Base-by-base conservation (phyloP, 176 grass and related monocot genomes). In the Otatea glauca region DNA sequence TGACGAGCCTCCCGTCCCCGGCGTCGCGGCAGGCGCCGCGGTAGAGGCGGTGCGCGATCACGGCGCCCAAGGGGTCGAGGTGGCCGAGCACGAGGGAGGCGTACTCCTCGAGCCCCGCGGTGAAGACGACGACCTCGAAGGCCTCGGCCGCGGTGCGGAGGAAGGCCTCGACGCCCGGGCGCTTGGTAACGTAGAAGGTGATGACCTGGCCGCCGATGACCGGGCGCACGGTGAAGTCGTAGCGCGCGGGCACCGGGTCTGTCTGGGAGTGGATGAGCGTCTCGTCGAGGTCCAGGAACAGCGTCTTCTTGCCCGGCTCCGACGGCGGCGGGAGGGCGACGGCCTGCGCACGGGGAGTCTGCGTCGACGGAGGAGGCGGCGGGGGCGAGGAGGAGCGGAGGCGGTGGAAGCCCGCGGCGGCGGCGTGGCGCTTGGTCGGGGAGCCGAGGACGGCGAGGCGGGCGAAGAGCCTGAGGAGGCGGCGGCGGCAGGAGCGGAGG, bases 201-300 rank as follows among this genome's bases (percentile, higher is more conserved):
- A 97, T 72, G 6, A 84, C 84, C 45, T 91, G 83, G 13, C 86
- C 91, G 9, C 85, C 88, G 85, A 96, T 96, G 49, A 90, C 70
- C 3, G 89, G 94, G 54, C 83, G 86, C 50, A 97, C 92, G 51
- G 83, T 55, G 74, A 97, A 97, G 86, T 97, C 91, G 67, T 87
- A 90, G n/a, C 86, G 76, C 45, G 85, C 53, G 0, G 91, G 87
- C 1, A 78, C 62, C 1, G 91, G 91, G 37, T 92, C 91, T 4
- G 87, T 92, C 81, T 86, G 86, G 0, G 94, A 88, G 85, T 97
- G 94, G 58, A 97, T 82, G 20, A 94, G 84, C 5, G 89, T 97
- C 89, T 97, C 94, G 81, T 97, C 92, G 83, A 97, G 89, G 78
- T 97, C 94, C 23, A 97, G 67, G 87, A 94, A 94, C 35, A 94